Percentiles rank a stretch among this genome's conserved stretches.
Conservation (phyloP, 306 rosid species). For the Lathyrus tuberosus region DNA sequence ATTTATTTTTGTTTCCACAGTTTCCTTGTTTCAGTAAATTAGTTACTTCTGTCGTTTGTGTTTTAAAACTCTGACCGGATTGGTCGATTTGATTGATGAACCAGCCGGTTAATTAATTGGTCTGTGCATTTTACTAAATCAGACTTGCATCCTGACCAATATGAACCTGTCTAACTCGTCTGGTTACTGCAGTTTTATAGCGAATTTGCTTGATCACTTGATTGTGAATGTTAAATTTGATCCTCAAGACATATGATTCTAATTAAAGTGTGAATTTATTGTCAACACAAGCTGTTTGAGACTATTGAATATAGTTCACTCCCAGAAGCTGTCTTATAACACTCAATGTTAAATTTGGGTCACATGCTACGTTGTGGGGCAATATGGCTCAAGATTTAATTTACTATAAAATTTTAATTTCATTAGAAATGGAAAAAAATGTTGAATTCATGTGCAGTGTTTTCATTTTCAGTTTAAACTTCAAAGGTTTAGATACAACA, state of each 20-base stretch:
- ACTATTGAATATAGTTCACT: background rate
- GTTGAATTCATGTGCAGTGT: background rate
- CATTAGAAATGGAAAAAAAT: conserved; percentile 1
- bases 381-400: background rate
- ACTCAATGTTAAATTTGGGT: conserved; percentile 2
- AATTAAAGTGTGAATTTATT: background rate
- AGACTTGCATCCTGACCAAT: background rate
- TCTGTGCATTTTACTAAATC: background rate
- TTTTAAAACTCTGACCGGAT: background rate
- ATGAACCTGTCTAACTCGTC: background rate
- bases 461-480: conserved; percentile 7
- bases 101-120: background rate
- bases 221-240: background rate
- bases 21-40: conserved; percentile 4
- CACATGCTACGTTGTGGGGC: background rate
- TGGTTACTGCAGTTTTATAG: background rate
- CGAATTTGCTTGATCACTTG: background rate
- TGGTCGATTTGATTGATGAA: background rate
- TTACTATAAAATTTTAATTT: background rate
- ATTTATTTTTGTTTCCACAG: conserved; percentile 3
- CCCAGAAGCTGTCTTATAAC: background rate
- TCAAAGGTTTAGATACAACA: background rate
- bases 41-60: conserved; percentile 8
- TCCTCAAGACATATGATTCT: conserved; percentile 12
- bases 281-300: conserved; percentile 9